A percentile compares a stretch with the other conserved stretches of the same genome.
These are phyloP conservation scores for Wallacemonas sp. DNA, from an alignment of 208 protist genomes.

Conservation along the genomic window DNA sequence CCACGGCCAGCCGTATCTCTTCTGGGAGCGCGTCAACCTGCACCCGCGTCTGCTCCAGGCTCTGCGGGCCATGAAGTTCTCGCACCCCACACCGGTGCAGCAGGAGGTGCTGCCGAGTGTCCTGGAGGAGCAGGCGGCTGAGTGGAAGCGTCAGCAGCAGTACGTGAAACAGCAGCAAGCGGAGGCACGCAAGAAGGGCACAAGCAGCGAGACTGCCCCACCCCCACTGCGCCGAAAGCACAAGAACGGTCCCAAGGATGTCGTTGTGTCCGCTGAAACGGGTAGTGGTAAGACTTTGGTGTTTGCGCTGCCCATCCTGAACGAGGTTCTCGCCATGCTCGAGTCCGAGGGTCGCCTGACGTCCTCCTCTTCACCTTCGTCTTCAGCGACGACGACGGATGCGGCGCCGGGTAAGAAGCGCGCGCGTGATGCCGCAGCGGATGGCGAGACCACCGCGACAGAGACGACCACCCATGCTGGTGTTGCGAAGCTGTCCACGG, in stretches of 20 bases:
- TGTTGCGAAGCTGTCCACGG: constrained; percentile 9
- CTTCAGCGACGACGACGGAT: background rate
- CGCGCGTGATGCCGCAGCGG: background rate
- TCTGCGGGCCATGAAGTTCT: constrained; percentile 71
- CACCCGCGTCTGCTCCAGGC: constrained; percentile 68
- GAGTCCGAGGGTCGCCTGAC: constrained; percentile 25
- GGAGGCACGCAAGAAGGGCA: constrained; percentile 12
- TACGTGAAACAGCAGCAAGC: constrained; percentile 1
- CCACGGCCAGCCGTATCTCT: constrained; percentile 70
- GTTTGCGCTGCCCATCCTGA: constrained; percentile 96
- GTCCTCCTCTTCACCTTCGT: too few species aligned
- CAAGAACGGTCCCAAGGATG: constrained; percentile 42
- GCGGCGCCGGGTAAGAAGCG: background rate
- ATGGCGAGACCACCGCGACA: background rate
- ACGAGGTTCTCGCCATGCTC: constrained; percentile 48
- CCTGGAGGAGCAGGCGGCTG: constrained; percentile 25
- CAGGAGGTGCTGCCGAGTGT: constrained; percentile 77
- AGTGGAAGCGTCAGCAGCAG: constrained; percentile 14
- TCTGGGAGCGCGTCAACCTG: constrained; percentile 83
- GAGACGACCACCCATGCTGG: too few species aligned
- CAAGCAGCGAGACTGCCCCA: too few species aligned
- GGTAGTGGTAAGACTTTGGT: constrained; percentile 97
- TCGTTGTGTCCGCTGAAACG: constrained; percentile 93
- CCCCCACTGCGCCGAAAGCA: constrained; percentile 3
- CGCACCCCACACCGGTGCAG: constrained; percentile 86